Percentiles rank a stretch among this genome's conserved stretches.
phyloP scores from a whole-genome alignment of 345 rosid species.

The Salix arbutifolia region DNA sequence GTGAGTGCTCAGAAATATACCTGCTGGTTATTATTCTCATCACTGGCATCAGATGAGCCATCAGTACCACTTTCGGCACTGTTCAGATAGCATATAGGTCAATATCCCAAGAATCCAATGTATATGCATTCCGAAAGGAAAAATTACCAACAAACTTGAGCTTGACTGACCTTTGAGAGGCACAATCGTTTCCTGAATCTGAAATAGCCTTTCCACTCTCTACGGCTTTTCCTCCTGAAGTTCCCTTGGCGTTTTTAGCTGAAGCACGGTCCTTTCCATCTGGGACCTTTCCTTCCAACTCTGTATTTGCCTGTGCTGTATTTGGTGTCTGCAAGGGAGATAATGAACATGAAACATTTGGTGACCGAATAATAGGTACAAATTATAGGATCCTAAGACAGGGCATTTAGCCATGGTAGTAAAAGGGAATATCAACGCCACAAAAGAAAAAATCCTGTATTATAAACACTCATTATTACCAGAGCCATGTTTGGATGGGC shows the following conservation, averaged over 20 bases:
- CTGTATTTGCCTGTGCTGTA: conserved; percentile 40
- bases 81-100: conserved; percentile 18
- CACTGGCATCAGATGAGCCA: conserved; percentile 85
- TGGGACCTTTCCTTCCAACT: conserved; percentile 44
- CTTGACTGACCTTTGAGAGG: conserved; percentile 62
- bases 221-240: conserved; percentile 50
- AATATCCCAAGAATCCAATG: background rate
- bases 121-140: background rate
- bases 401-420: background rate
- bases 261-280: conserved; percentile 55
- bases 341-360: background rate
- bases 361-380: background rate
- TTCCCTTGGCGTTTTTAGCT: conserved; percentile 62
- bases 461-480: conserved; percentile 36
- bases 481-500: conserved; percentile 77
- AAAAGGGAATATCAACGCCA: background rate
- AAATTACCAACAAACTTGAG: background rate
- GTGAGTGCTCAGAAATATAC: conserved; percentile 25
- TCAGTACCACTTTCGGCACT: conserved; percentile 88
- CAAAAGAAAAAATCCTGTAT: background rate
- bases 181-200: conserved; percentile 85
- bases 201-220: conserved; percentile 65
- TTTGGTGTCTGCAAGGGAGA: conserved; percentile 47
- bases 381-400: background rate
- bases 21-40: conserved; percentile 63